These are phyloP conservation scores for Dillenia turbinata DNA, from an alignment of 164 flowering plant species.

Conservation along the genomic window DNA sequence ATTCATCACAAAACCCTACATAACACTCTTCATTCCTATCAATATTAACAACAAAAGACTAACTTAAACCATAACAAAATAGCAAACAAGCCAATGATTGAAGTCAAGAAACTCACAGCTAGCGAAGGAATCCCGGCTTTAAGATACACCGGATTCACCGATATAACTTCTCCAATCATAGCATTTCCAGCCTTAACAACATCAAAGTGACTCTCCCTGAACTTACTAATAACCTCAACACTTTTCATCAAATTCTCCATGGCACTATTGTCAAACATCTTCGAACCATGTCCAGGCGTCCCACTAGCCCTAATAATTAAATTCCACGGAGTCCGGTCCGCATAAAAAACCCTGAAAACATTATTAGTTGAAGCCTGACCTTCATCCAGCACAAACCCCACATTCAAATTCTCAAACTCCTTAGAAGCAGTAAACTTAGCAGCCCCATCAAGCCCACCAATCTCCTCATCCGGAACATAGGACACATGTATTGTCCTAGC, in stretches of 20 bases:
- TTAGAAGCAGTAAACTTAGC: slow-evolving; percentile 51
- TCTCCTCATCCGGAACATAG: slow-evolving; percentile 92
- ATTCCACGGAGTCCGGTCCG: slow-evolving; percentile 71
- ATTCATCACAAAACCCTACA: slow-evolving; percentile 92
- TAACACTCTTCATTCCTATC: slow-evolving; percentile 1
- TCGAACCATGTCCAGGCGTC: slow-evolving; percentile 82
- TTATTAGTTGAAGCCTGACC: slow-evolving; percentile 74
- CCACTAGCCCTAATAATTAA: slow-evolving; percentile 65
- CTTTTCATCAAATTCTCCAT: slow-evolving; percentile 95
- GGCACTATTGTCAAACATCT: slow-evolving; percentile 70
- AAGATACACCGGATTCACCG: slow-evolving; percentile 80
- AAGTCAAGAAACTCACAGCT: slow-evolving; percentile 30
- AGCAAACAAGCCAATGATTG: background rate
- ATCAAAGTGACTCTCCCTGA: slow-evolving; percentile 72
- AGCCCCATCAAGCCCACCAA: slow-evolving; percentile 71
- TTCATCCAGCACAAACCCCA: slow-evolving; percentile 88
- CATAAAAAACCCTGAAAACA: slow-evolving; percentile 77
- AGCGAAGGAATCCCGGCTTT: slow-evolving; percentile 70
- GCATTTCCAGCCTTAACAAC: slow-evolving; percentile 73
- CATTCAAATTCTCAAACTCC: slow-evolving; percentile 57
- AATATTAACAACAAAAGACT: background rate
- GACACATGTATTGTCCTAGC: slow-evolving; percentile 49
- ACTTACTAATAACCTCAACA: slow-evolving; percentile 56
- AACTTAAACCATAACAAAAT: background rate
- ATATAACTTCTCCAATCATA: slow-evolving; percentile 66